Evolutionary conservation across 1,139 yeast species (phyloP).

Genomic region (Hemisphaericaspora subhashii): DNA sequence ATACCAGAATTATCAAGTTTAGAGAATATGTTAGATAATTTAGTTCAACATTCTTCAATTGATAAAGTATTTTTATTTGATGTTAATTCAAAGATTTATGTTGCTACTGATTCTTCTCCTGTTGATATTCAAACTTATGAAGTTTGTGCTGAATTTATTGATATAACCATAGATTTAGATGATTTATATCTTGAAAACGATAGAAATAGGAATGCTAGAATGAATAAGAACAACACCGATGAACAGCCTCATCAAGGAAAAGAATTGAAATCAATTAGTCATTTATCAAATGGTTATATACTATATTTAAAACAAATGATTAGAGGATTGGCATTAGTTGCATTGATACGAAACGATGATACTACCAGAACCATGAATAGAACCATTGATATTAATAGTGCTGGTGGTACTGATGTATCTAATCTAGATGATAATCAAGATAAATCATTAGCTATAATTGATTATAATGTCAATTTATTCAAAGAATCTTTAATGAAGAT

Average conservation of each 20-base stretch:
- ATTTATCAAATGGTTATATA: conserved; percentile 77
- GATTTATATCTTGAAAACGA: conserved; percentile 57
- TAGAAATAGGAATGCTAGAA: conserved; percentile 10
- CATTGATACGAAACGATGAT: conserved; percentile 71
- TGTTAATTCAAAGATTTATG: conserved; percentile 89
- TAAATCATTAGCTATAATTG: conserved; percentile 71
- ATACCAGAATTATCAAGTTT: conserved; percentile 86
- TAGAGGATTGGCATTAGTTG: conserved; percentile 87
- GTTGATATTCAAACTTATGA: conserved; percentile 95
- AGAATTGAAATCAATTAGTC: conserved; percentile 66
- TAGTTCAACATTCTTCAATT: conserved; percentile 85
- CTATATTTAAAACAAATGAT: conserved; percentile 89
- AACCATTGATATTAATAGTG: conserved; percentile 6
- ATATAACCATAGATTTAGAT: conserved; percentile 87
- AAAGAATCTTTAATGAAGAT: conserved; percentile 77
- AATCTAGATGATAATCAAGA: conserved; percentile 45
- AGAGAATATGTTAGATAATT: conserved; percentile 83
- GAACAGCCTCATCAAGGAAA: conserved; percentile 15
- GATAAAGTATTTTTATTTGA: conserved; percentile 94
- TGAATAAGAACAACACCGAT: conserved; percentile 6
- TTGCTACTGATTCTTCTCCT: conserved; percentile 94
- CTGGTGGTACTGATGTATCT: conserved; percentile 21
- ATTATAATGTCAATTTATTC: conserved; percentile 83
- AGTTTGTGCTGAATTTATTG: conserved; percentile 95
- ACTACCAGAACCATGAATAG: conserved; percentile 2